Conservation (phyloP, 164 flowering plant species). For the Litsea cubeba region DNA sequence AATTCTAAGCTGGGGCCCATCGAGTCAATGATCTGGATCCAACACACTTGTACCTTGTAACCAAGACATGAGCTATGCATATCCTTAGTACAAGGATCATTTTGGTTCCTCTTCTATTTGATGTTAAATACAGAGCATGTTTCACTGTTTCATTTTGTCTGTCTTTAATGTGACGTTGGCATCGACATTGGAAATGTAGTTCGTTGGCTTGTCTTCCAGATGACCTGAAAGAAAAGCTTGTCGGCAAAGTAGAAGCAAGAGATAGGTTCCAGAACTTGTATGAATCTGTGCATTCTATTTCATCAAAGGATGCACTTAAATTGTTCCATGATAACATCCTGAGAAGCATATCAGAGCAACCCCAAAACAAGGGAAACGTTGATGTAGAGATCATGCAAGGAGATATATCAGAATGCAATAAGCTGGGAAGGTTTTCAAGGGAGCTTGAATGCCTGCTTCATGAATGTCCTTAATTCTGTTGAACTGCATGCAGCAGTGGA, state of each 20-base stretch:
- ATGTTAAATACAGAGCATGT: slow-evolving; percentile 23
- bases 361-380: slow-evolving; percentile 13
- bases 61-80: not conserved
- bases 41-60: no score
- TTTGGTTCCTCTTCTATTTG: not conserved
- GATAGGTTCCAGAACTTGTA: slow-evolving; percentile 40
- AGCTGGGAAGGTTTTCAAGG: slow-evolving; percentile 28
- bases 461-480: slow-evolving; percentile 41
- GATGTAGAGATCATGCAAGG: not conserved
- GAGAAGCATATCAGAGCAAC: slow-evolving; percentile 18
- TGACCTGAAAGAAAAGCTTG: slow-evolving; percentile 47
- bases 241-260: slow-evolving; percentile 36
- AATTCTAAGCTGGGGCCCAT: no score
- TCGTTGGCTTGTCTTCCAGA: slow-evolving; percentile 59
- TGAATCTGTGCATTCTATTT: slow-evolving; percentile 44
- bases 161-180: not conserved
- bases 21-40: no score
- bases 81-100: not conserved
- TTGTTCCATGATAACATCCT: slow-evolving; percentile 39
- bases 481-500: slow-evolving; percentile 21
- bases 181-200: slow-evolving; percentile 25
- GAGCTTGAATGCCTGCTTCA: slow-evolving; percentile 39
- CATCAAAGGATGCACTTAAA: slow-evolving; percentile 50
- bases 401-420: slow-evolving; percentile 23
- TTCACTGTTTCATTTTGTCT: not conserved